Evolutionary conservation across 176 grass and related monocot species (phyloP), one percentile per base, ranked within the genome.

Genomic region (Poa annua): DNA sequence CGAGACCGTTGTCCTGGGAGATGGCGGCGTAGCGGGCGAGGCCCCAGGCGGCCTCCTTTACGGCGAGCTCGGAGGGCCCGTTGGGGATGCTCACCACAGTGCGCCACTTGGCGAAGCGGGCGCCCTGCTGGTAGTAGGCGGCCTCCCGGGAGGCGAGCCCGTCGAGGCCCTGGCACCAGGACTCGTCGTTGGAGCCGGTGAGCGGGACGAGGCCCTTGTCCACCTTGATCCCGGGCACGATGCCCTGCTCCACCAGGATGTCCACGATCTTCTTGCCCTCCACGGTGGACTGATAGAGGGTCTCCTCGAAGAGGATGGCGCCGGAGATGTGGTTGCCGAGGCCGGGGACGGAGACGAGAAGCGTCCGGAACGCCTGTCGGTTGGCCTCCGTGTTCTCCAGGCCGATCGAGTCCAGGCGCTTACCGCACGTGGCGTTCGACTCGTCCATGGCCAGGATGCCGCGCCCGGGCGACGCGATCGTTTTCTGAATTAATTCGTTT

Each of bases 21-120:
- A 91, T 91, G 34, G 87, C 81, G 47, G 89, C 89, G 44, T 91
- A 88, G 32, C 85, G 81, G 1, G 89, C 89, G 16, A 91, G 50
- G 8, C 85, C 89, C 50, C 84, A 71, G 7, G 85, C 89, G 17
- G 87, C 87, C 17, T 84, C 67, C 55, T 84, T 77, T 45, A 91
- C 87, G 17, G 89, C 72, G 35, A 88, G 89, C 75, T 78, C 81
- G 6, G 39, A 85, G 15, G 81, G 69, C 21, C 85, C 81, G 42
- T 73, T 73, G 21, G 69, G 69, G 47, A 91, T 91, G 16, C 86
- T 91, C 21, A 91, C 85, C 38, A 91, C 89, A 13, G 89, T 86
- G 75, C 89, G 85, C 89, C 89, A 91, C 85, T 91, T 91, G 66
- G 89, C 89, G 78, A 91, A 91, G 68, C 89, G 85, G 44, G 89